phyloP scores from a whole-genome alignment of 441 rosid species.

The Eruca vesicaria region DNA sequence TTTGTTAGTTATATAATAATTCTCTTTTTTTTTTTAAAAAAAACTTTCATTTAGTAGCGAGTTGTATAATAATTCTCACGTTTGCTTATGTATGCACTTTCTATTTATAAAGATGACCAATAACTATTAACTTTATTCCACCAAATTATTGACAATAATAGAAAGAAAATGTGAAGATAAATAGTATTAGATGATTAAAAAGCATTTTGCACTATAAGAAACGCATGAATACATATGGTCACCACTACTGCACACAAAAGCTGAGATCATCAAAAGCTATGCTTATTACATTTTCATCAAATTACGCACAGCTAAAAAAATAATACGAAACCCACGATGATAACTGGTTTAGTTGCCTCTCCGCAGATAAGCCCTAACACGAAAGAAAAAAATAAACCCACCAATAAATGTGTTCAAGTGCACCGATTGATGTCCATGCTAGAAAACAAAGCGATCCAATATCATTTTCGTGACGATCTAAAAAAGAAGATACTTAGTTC shows the following conservation, averaged over 20 bases:
- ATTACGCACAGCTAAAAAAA: slow-evolving; percentile 25
- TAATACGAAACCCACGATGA: background rate
- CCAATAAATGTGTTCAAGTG: slow-evolving; percentile 11
- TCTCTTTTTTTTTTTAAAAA: background rate
- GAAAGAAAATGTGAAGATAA: slow-evolving; percentile 12
- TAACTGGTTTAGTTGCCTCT: slow-evolving; percentile 12
- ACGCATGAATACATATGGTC: slow-evolving; percentile 38
- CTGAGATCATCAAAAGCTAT: slow-evolving; percentile 30
- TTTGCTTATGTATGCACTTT: slow-evolving; percentile 7
- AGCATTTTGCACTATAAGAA: slow-evolving; percentile 23
- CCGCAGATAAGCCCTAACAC: background rate
- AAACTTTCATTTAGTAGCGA: background rate
- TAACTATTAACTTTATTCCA: slow-evolving; percentile 15
- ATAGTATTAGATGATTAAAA: slow-evolving; percentile 11
- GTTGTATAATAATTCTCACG: background rate
- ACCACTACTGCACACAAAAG: slow-evolving; percentile 32
- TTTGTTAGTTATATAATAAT: background rate
- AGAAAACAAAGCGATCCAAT: background rate
- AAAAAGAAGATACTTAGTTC: slow-evolving; percentile 72
- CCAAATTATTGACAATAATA: slow-evolving; percentile 35
- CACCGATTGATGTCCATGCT: slow-evolving; percentile 4
- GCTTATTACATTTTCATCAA: slow-evolving; percentile 29
- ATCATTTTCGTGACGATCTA: slow-evolving; percentile 37
- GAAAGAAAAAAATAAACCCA: background rate
- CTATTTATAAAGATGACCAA: slow-evolving; percentile 13